A percentile compares a stretch with the other conserved stretches of the same genome.
These are phyloP conservation scores for Thielaviopsis musarum DNA, from an alignment of 2,329 filamentous ascomycete genomes.

Conservation along the genomic window DNA sequence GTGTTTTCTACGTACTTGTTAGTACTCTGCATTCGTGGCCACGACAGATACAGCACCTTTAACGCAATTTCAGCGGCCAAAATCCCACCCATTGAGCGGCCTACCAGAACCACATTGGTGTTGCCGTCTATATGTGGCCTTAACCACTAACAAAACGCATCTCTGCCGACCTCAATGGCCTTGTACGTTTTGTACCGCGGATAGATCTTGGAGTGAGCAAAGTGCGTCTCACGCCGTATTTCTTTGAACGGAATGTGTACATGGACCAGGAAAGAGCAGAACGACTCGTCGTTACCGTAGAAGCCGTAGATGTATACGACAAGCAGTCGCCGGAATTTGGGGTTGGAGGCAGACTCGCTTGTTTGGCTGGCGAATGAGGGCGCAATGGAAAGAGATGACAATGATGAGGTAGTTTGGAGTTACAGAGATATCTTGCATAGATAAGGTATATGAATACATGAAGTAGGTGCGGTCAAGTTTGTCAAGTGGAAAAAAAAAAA, in stretches of 20 bases:
- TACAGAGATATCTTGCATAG: not conserved
- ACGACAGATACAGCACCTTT: constrained; percentile 24
- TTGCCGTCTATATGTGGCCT: constrained; percentile 54
- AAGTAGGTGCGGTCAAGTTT: no score
- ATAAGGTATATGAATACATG: no score
- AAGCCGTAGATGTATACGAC: constrained; percentile 82
- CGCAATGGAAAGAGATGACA: constrained; percentile 27
- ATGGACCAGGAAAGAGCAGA: constrained; percentile 74
- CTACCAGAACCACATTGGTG: constrained; percentile 68
- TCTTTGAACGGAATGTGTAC: constrained; percentile 58
- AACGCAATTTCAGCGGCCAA: constrained; percentile 65
- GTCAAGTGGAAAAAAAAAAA: no score
- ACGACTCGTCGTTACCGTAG: constrained; percentile 75
- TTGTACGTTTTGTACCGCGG: constrained; percentile 63
- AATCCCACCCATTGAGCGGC: constrained; percentile 82
- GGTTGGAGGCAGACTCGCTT: constrained; percentile 10
- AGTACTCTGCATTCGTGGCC: not conserved
- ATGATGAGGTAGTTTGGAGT: constrained; percentile 25
- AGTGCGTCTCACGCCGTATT: constrained; percentile 53
- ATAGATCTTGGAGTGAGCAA: constrained; percentile 75
- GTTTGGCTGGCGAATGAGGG: not conserved
- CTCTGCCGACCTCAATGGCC: constrained; percentile 53
- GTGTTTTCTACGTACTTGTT: not conserved
- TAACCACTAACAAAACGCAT: constrained; percentile 74
- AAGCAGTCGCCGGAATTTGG: constrained; percentile 41